These are phyloP conservation scores for Carex kokanica DNA, from an alignment of 176 grass and related monocot species.

Conservation along the genomic window DNA sequence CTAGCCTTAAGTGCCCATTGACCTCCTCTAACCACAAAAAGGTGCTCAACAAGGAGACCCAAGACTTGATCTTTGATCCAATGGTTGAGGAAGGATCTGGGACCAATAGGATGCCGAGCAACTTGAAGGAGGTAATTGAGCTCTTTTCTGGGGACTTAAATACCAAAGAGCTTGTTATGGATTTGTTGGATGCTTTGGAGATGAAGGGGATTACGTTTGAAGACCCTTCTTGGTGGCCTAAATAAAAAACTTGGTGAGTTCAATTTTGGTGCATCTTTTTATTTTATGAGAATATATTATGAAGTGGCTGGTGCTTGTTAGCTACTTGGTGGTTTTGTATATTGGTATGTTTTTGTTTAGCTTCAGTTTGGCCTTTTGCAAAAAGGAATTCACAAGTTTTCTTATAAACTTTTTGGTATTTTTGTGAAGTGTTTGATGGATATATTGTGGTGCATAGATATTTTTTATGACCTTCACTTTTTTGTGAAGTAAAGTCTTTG, in stretches of 20 bases:
- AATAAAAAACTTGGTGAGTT: background rate
- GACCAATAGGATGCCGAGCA: background rate
- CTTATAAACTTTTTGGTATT: background rate
- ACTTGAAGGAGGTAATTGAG: conserved; percentile 25
- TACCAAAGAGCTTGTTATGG: conserved; percentile 7
- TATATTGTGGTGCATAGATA: conserved; percentile 71
- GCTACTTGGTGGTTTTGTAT: background rate
- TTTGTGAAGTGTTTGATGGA: conserved; percentile 52
- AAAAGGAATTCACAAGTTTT: background rate
- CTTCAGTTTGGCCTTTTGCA: background rate
- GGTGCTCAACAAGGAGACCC: background rate
- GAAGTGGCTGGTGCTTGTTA: background rate
- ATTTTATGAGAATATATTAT: background rate
- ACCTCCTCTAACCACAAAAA: background rate
- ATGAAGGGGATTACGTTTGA: conserved; percentile 18
- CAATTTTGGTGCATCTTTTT: background rate
- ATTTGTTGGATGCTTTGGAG: conserved; percentile 11
- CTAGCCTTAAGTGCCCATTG: background rate
- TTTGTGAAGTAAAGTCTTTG: conserved; percentile 28
- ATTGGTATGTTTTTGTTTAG: background rate
- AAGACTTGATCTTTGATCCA: background rate
- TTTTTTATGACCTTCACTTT: conserved; percentile 70
- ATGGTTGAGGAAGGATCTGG: conserved; percentile 5
- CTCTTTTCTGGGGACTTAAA: conserved; percentile 23
- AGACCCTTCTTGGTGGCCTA: conserved; percentile 11